Evolutionary conservation across 148 eudicot species (phyloP), one percentile per base, ranked within the genome.

Genomic region (Polygonum aviculare): DNA sequence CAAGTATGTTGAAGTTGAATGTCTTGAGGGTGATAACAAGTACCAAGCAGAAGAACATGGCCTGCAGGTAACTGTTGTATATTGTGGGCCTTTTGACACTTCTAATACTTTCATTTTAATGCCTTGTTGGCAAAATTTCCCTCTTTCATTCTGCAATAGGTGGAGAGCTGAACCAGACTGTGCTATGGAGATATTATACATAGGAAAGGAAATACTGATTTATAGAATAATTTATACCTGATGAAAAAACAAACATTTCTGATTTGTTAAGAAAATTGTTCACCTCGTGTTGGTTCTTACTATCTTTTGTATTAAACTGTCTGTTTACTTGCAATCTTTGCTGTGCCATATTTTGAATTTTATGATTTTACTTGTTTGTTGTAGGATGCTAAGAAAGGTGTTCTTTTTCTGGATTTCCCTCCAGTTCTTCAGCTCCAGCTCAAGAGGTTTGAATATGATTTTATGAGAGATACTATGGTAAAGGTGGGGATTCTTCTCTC

Each of bases 1-100:
- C 86, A 91, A 96, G 84, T 96, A 96, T 79, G 99, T 96, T 73
- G 99, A 96, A 80, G 99, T 93, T 73, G 99, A 96, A 81, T 87
- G 88, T 44, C 90, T 96, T 21, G 98, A 96, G 80, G 99, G 98
- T 49, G 99, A 96, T 82, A 93, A 96, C 78, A 96, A 93, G 74
- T 96, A 96, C 76, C 97, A 96, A 41, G 98, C 99, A 59, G 98
- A 93, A 83, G 79, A 76, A 41, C 83, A 91, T 79, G 99, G 98
- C 54, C 87, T 96, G 63, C 98, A 96, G 97, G 99, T 95, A 40
- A 54, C n/a, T 69, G 67, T 47, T 77, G 33, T 16, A 44, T 72
- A 41, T 41, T 44, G 31, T 19, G 12, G 50, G 35, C 22, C 19
- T 19, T 72, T 41, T 47, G 12, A 72, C 48, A 5, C 31, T 18